Base-by-base conservation (phyloP, 1,284 basidiomycete species). In the Cutaneotrichosporon mucoides region DNA sequence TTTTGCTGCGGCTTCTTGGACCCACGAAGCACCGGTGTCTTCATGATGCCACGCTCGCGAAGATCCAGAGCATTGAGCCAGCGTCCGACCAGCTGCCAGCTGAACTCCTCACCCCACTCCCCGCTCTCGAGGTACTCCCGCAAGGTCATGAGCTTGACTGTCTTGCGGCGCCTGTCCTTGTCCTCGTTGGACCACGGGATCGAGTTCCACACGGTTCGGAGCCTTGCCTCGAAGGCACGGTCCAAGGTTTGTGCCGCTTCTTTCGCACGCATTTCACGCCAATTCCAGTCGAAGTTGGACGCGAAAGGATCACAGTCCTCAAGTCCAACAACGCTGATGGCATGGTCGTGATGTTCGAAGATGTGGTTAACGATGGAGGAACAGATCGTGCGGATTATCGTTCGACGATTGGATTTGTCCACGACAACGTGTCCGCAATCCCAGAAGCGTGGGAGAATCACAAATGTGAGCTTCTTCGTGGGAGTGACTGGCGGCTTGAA, bases 231-330 rank as follows among this genome's bases (percentile, higher is more conserved):
- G 24, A 24, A 24, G 24, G 24, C 24, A 24, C 24, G 24, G 24
- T 24, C 24, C 2, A 24, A 24, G 24, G 24, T 24, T 24, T 24
- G 24, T 24, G 24, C 24, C 24, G 24, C 24, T 24, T 24, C 24
- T 24, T 24, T 24, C 24, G 24, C 24, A 24, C 24, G 24, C 24
- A 24, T 24, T 24, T 24, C 24, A 24, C 24, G 24, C 24, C 24
- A 24, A 24, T 24, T 24, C 48, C 53, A 55, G 49, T 52, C 53
- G 12, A 2, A 2, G 6, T 42, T 38, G 0, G 33, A n/a, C 2
- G 43, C 56, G 48, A 47, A 57, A 4, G 60, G 56, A 38, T 54
- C 53, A 24, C 37, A 15, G 34, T 55, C 35, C 15, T 61, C 60
- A 5, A 61, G 38, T 6, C 60, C 60, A 15, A 61, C 60, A 11